Conservation (phyloP, 108 stramenopile species). For the Pseudonitzschia multiseries region DNA sequence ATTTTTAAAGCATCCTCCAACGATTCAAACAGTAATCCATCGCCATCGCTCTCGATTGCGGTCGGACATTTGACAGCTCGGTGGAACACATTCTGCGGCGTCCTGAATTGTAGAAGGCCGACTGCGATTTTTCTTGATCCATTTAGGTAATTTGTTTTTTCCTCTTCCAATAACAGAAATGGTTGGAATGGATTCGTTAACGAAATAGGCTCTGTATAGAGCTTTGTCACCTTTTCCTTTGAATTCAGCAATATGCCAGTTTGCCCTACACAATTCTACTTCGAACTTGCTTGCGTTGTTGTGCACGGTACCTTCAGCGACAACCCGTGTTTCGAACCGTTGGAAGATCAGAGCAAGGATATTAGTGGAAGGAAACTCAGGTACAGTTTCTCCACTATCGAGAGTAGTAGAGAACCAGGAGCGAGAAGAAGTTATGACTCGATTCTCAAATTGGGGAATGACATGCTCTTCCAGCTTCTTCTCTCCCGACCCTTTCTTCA, state of each 20-base stretch:
- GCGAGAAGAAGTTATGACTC: background rate
- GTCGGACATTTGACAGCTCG: constrained; percentile 10
- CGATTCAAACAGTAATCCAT: constrained; percentile 25
- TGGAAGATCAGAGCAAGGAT: constrained; percentile 29
- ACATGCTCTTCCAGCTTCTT: background rate
- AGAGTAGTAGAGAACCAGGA: constrained; percentile 30
- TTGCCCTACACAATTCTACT: background rate
- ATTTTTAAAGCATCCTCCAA: constrained; percentile 37
- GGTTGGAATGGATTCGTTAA: constrained; percentile 2
- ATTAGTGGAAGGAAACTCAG: constrained; percentile 33
- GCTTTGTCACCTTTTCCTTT: background rate
- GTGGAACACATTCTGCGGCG: constrained; percentile 39
- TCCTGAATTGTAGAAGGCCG: constrained; percentile 28
- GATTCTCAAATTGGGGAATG: constrained; percentile 3
- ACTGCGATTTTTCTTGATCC: constrained; percentile 27
- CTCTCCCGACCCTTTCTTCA: background rate
- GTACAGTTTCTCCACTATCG: background rate
- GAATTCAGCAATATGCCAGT: constrained; percentile 17
- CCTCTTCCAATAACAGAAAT: constrained; percentile 14
- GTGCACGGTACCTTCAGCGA: background rate
- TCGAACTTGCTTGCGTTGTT: background rate
- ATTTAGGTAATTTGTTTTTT: constrained; percentile 33
- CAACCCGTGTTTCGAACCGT: background rate
- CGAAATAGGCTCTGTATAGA: constrained; percentile 29
- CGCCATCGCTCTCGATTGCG: background rate